These are phyloP conservation scores for Mortierella sp. DNA, from an alignment of 371 early-diverging fungal species.

Conservation along the genomic window DNA sequence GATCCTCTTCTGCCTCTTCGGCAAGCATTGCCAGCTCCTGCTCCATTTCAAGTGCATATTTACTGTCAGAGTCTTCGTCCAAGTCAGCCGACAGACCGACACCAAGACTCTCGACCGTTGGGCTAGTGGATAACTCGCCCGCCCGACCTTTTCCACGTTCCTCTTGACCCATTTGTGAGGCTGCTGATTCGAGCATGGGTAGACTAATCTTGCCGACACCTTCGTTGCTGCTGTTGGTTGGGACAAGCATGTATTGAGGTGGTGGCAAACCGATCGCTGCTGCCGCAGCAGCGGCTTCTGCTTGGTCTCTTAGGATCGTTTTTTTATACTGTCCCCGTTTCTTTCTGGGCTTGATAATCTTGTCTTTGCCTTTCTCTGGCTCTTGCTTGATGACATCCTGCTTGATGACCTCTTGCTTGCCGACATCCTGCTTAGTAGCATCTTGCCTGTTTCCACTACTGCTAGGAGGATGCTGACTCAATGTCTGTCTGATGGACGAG, in stretches of 20 bases:
- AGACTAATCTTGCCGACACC: background rate
- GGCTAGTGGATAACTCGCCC: conserved; percentile 5
- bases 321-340: conserved; percentile 48
- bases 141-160: background rate
- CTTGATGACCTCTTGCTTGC: too few species aligned
- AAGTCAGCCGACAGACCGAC: conserved; percentile 1
- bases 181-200: background rate
- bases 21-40: conserved; percentile 45
- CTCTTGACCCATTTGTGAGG: background rate
- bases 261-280: conserved; percentile 23
- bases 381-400: too few species aligned
- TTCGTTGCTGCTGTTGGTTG: too few species aligned
- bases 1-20: conserved; percentile 46
- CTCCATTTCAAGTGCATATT: conserved; percentile 33
- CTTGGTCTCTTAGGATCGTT: conserved; percentile 48
- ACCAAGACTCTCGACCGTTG: conserved; percentile 21
- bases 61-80: conserved; percentile 2
- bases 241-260: background rate
- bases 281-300: conserved; percentile 37
- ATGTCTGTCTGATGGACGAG: too few species aligned
- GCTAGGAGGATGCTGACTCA: too few species aligned
- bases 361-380: too few species aligned
- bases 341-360: conserved; percentile 14
- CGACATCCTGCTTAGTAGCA: too few species aligned
- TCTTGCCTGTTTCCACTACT: too few species aligned